Evolutionary conservation across 1,284 basidiomycete species (phyloP).

Genomic region (Papiliotrema fonsecae): DNA sequence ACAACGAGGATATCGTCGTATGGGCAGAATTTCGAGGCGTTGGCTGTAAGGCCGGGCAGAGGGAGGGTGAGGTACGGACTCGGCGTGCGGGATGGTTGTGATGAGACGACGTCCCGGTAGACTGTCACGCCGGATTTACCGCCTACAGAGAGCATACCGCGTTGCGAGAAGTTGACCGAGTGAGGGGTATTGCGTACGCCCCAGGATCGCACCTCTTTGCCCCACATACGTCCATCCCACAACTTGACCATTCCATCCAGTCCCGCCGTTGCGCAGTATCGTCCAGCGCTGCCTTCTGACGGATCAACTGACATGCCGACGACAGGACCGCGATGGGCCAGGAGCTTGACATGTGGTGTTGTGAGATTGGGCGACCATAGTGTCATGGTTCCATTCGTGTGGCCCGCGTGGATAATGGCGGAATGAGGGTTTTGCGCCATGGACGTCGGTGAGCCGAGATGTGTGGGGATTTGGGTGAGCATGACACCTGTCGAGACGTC

Average conservation of each 20-base stretch:
- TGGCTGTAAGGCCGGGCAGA: slow-evolving; percentile 62
- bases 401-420: slow-evolving; percentile 89
- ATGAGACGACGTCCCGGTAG: slow-evolving; percentile 27
- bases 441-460: slow-evolving; percentile 75
- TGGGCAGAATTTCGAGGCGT: slow-evolving; percentile 67
- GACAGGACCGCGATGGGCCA: slow-evolving; percentile 87
- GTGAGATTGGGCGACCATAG: slow-evolving; percentile 94
- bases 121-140: slow-evolving; percentile 79
- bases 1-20: slow-evolving; percentile 90
- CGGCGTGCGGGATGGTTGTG: slow-evolving; percentile 49
- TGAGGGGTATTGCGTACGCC: slow-evolving; percentile 55
- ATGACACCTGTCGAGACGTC: slow-evolving; percentile 91
- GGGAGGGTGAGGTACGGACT: slow-evolving; percentile 70
- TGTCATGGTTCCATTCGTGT: slow-evolving; percentile 76
- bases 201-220: slow-evolving; percentile 78
- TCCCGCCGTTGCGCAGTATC: slow-evolving; percentile 87
- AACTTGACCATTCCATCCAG: slow-evolving; percentile 83
- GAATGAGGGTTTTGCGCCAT: slow-evolving; percentile 91
- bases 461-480: slow-evolving; percentile 83
- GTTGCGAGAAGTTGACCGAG: slow-evolving; percentile 54
- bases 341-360: slow-evolving; percentile 82
- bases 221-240: slow-evolving; percentile 97
- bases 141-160: slow-evolving; percentile 76
- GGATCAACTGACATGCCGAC: slow-evolving; percentile 77
- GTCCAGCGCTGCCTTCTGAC: slow-evolving; percentile 61